Evolutionary conservation across 495 filamentous ascomycete species (phyloP).

Genomic region (Trichoderma orchidacearum): DNA sequence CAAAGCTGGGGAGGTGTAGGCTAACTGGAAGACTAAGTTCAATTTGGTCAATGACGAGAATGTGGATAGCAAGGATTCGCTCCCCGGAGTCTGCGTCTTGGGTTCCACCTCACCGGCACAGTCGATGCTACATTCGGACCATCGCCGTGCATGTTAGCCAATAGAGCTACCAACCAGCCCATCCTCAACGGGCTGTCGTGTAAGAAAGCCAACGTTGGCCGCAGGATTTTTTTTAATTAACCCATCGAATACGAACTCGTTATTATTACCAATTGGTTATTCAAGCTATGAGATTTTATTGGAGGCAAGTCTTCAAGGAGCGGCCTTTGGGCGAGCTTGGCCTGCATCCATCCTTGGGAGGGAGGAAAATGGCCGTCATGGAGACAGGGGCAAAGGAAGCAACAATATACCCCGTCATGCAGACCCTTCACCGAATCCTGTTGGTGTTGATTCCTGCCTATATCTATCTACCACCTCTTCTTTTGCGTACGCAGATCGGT

Average conservation of each 20-base stretch:
- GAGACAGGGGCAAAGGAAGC: too few species aligned
- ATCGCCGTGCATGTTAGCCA: neutral
- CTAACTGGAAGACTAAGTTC: too few species aligned
- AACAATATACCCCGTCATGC: too few species aligned
- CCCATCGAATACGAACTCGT: neutral
- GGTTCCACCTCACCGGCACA: neutral
- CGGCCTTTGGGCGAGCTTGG: neutral
- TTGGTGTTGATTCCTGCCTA: too few species aligned
- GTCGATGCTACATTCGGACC: neutral
- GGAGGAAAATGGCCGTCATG: neutral
- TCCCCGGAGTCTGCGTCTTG: neutral
- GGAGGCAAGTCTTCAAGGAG: neutral
- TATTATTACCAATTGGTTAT: neutral
- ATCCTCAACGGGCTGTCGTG: neutral
- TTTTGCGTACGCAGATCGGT: too few species aligned
- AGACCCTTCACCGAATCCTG: too few species aligned
- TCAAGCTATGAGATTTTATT: neutral
- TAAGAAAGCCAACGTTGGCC: neutral
- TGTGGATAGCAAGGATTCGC: neutral
- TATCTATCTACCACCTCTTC: too few species aligned
- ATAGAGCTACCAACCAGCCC: neutral
- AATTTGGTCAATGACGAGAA: too few species aligned
- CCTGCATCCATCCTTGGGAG: neutral
- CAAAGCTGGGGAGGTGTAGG: neutral
- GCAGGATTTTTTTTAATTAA: neutral